These are phyloP conservation scores for Sphenostylis stenocarpa DNA, from an alignment of 306 rosid species.

Conservation along the genomic window DNA sequence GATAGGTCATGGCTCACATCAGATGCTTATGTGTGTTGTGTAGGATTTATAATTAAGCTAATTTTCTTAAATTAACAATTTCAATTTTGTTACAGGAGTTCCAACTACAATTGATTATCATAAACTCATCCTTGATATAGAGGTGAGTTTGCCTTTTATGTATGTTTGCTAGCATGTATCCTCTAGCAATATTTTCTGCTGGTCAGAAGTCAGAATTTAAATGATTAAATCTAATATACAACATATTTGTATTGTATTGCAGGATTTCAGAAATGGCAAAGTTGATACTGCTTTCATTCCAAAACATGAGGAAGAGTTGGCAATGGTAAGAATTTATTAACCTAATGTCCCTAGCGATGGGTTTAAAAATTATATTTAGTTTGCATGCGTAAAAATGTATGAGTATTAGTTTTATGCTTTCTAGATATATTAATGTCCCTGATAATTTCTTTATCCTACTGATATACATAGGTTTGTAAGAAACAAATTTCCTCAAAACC, in stretches of 20 bases:
- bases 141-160: slow-evolving; percentile 48
- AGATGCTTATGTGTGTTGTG: background rate
- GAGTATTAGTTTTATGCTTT: no score
- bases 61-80: background rate
- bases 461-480: no score
- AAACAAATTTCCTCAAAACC: no score
- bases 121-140: slow-evolving; percentile 90
- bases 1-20: background rate
- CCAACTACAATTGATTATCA: slow-evolving; percentile 99
- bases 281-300: slow-evolving; percentile 98
- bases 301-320: slow-evolving; percentile 85
- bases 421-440: no score
- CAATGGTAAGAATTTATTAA: slow-evolving; percentile 53
- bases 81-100: slow-evolving; percentile 60
- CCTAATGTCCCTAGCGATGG: background rate
- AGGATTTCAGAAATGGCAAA: slow-evolving; percentile 91
- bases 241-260: slow-evolving; percentile 22
- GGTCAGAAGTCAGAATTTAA: background rate
- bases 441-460: no score
- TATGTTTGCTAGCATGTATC: background rate
- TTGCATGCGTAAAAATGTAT: no score
- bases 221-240: slow-evolving; percentile 4
- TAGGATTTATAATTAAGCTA: background rate
- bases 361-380: slow-evolving; percentile 13
- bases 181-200: slow-evolving; percentile 21